Base-by-base conservation (phyloP, 495 filamentous ascomycete species). In the Penicillium antarcticum region DNA sequence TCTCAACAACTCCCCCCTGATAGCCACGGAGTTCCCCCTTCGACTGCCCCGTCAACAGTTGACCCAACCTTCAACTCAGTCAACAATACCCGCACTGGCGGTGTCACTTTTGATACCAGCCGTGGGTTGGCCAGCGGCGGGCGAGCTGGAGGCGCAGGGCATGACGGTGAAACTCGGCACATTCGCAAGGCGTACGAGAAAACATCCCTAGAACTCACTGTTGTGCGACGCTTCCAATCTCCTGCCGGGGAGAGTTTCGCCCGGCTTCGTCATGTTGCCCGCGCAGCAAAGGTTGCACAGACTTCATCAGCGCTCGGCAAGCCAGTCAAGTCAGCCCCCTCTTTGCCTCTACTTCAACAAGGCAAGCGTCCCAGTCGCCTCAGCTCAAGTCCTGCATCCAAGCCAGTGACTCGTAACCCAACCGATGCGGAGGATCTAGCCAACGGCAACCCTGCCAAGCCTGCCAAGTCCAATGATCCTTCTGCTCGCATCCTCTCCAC, bases 1-100 rank as follows among this genome's bases (percentile, higher is more conserved):
- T 23, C 48, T 77, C 14, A 77, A 75, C 33, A 73, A 72, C 32
- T 77, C 74, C 72, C 74, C n/a, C 74, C 74, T 2, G 74, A 75
- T 48, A 56, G 53, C 11, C 72, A 76, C 64, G 70, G 71, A 16
- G 56, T 60, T 6, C 49, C 68, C 3, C 42, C 63, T 4, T 52
- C 58, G 23, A 58, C 55, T 1, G 56, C 72, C 11, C 68, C 67
- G 5, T 60, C 74, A 2, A 49, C 57, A 7, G 65, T 72, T 35
- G 74, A 75, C 24, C 55, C 70, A 4, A 44, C 47, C 6, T 76
- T 68, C 38, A 65, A 65, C 23, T 51, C 65, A 23, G 50, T 53
- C 18, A 53, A 53, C 11, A 55, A 65, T 40, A 14, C 51, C 10
- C 67, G 69, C 18, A 46, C 58, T 7, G 68, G 66, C 4, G 33